These are phyloP conservation scores for Acer campestre DNA, from an alignment of 345 rosid species.

Conservation along the genomic window DNA sequence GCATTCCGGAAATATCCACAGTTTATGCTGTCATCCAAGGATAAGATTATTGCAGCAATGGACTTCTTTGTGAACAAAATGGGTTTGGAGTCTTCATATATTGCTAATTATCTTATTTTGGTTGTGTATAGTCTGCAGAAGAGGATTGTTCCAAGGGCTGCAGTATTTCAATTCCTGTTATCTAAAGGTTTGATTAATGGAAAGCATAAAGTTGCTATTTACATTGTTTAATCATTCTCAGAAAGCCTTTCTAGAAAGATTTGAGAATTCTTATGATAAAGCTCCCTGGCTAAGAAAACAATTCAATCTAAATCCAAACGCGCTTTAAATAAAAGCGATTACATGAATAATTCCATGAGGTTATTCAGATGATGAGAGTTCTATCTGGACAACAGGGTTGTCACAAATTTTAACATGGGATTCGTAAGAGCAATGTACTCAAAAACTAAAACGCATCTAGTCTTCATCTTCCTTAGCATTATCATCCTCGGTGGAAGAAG, in stretches of 20 bases:
- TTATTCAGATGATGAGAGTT: slow-evolving; percentile 11
- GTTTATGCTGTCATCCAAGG: background rate
- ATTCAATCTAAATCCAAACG: background rate
- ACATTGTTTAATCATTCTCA: background rate
- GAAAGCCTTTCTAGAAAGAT: slow-evolving; percentile 16
- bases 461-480: slow-evolving; percentile 32
- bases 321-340: background rate
- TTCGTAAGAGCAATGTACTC: background rate
- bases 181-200: slow-evolving; percentile 4
- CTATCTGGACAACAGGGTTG: slow-evolving; percentile 8
- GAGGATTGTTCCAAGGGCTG: background rate
- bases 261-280: slow-evolving; percentile 14
- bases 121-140: background rate
- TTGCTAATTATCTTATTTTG: background rate
- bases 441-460: slow-evolving; percentile 18
- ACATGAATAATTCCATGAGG: background rate
- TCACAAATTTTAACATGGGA: slow-evolving; percentile 7
- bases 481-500: slow-evolving; percentile 21
- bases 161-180: slow-evolving; percentile 20
- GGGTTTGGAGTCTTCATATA: slow-evolving; percentile 6
- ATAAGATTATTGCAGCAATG: slow-evolving; percentile 18
- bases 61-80: slow-evolving; percentile 26
- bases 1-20: slow-evolving; percentile 15
- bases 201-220: background rate
- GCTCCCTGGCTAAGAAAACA: background rate